Conservation (phyloP, 768 basidiomycete species). For the Thelephora aurantiotincta region DNA sequence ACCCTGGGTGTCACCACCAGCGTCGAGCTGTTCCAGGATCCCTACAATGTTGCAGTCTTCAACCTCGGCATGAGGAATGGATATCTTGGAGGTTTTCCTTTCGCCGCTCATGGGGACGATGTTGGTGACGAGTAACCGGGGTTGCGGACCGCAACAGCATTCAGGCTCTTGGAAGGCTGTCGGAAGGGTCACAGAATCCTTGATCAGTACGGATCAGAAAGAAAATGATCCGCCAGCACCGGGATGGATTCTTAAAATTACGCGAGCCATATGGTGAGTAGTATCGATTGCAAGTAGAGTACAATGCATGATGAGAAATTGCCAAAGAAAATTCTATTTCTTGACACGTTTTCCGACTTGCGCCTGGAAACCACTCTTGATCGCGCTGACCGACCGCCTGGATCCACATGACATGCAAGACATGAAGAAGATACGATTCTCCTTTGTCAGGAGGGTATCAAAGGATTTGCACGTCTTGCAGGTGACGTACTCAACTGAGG, state of each 20-base stretch:
- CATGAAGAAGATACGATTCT: slow-evolving; percentile 99
- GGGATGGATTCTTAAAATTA: too few relatives aligned
- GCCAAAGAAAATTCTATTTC: slow-evolving; percentile 40
- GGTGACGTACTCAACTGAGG: slow-evolving; percentile 88
- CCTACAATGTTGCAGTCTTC: slow-evolving; percentile 39
- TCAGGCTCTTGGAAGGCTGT: too few relatives aligned
- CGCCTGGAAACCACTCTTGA: slow-evolving; percentile 98
- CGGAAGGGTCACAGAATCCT: too few relatives aligned
- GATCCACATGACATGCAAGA: slow-evolving; percentile 85
- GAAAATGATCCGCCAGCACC: slow-evolving; percentile 1
- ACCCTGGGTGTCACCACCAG: slow-evolving; percentile 35
- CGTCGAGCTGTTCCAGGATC: slow-evolving; percentile 44
- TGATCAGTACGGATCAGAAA: slow-evolving; percentile 6
- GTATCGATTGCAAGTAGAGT: not conserved
- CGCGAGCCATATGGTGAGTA: not conserved
- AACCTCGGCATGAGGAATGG: slow-evolving; percentile 31
- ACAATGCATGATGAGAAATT: not conserved
- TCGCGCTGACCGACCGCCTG: slow-evolving; percentile 82
- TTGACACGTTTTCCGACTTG: slow-evolving; percentile 83
- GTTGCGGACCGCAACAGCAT: too few relatives aligned
- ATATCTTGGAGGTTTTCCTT: slow-evolving; percentile 32
- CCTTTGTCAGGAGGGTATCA: slow-evolving; percentile 91
- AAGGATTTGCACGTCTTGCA: slow-evolving; percentile 99
- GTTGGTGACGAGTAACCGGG: slow-evolving; percentile 1
- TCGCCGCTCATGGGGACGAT: slow-evolving; percentile 2